Percentiles rank a stretch among this genome's conserved stretches.
phyloP scores from a whole-genome alignment of 257 asterid genomes.

The Solanum chilense region DNA sequence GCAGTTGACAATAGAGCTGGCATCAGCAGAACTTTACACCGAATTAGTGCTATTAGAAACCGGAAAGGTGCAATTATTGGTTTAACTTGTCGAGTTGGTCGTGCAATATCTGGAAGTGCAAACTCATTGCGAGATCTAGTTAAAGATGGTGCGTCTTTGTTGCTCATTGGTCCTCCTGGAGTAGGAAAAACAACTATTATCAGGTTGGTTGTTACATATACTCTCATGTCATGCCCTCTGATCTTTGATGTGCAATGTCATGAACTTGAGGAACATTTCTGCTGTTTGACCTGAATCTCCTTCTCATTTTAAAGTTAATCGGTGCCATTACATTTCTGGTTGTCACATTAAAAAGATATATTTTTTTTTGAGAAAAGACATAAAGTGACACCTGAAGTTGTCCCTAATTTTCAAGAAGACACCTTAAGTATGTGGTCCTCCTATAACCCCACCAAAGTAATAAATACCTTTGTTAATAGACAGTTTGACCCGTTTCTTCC shows the following conservation, averaged over 20 bases:
- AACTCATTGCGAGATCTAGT: conserved; percentile 68
- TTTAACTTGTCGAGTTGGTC: conserved; percentile 91
- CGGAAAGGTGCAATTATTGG: conserved; percentile 83
- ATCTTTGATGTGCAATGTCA: background rate
- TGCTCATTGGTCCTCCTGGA: conserved; percentile 94
- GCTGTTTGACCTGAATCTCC: background rate
- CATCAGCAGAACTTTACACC: conserved; percentile 88
- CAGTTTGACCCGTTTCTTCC: background rate
- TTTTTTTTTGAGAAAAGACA: background rate
- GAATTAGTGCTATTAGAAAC: conserved; percentile 85
- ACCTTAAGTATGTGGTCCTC: background rate
- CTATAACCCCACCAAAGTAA: background rate
- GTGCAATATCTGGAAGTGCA: conserved; percentile 91
- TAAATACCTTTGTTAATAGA: background rate
- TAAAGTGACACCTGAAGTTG: background rate
- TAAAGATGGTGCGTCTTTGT: conserved; percentile 68
- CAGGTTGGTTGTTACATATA: conserved; percentile 32
- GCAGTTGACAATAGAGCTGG: conserved; percentile 97
- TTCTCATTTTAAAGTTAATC: background rate
- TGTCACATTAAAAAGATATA: background rate
- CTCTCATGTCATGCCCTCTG: background rate
- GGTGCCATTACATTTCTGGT: background rate
- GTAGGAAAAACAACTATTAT: conserved; percentile 96
- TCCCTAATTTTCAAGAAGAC: background rate
- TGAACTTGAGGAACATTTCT: background rate